Conservation (phyloP, 805 yeast genomes). For the Teunomyces atbi region DNA sequence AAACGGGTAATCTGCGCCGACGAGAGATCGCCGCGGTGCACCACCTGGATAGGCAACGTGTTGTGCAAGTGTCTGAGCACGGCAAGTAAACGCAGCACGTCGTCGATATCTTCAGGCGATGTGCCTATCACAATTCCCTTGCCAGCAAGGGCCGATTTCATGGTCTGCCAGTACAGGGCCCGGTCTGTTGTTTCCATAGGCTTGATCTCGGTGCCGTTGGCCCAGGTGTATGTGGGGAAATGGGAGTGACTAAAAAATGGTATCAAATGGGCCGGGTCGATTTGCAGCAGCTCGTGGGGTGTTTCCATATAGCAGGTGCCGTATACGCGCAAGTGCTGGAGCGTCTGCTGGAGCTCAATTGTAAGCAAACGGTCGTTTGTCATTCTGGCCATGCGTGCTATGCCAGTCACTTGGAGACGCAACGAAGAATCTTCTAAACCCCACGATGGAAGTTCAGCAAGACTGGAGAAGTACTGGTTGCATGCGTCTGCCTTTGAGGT, state of each 20-base stretch:
- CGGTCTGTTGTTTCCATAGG: not conserved
- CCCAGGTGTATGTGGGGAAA: constrained; percentile 2
- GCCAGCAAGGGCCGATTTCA: constrained; percentile 2
- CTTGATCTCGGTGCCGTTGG: not conserved
- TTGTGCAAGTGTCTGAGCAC: constrained; percentile 9
- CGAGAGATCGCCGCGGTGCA: constrained; percentile 3
- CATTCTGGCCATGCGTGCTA: not conserved
- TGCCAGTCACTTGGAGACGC: not conserved
- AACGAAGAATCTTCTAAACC: not conserved
- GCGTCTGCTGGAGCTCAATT: not conserved
- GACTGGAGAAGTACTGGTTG: not conserved
- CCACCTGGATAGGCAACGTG: constrained; percentile 12
- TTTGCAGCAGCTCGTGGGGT: not conserved
- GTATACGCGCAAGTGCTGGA: not conserved
- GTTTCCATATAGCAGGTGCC: not conserved
- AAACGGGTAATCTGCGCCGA: not conserved
- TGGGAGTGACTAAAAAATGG: constrained; percentile 1
- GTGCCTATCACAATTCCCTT: constrained; percentile 11
- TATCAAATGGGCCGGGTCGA: not conserved
- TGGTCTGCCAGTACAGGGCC: not conserved
- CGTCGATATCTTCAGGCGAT: not conserved
- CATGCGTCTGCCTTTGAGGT: not conserved
- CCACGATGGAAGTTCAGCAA: constrained; percentile 1
- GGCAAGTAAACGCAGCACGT: constrained; percentile 3
- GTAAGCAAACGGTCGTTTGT: not conserved